phyloP scores from a whole-genome alignment of 192 early-diverging fungal species.

The Umbelopsis ramanniana region DNA sequence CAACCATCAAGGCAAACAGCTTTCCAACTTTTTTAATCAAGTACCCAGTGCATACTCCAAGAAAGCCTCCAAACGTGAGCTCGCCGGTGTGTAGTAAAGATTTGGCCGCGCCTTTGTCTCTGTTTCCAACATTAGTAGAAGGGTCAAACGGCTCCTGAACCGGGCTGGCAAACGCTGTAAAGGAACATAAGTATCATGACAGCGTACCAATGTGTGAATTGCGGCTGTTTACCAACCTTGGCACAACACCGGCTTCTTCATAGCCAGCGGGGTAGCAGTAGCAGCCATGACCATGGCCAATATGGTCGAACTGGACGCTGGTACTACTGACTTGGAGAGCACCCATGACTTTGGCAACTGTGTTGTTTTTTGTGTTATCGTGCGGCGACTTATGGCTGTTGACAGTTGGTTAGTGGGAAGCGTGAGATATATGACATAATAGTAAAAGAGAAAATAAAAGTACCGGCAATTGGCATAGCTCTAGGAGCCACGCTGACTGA shows the following conservation, averaged over 20 bases:
- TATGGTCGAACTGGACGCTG: background rate
- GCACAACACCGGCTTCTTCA: conserved; percentile 24
- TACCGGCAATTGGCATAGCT: background rate
- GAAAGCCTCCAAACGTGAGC: conserved; percentile 48
- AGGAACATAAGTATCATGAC: background rate
- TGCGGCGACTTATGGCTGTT: background rate
- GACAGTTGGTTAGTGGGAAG: no score
- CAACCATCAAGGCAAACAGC: conserved; percentile 47
- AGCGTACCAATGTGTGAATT: background rate
- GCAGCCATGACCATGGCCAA: background rate
- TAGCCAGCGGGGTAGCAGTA: background rate
- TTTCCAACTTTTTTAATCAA: conserved; percentile 56
- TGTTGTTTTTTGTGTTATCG: background rate
- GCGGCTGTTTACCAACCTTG: conserved; percentile 14
- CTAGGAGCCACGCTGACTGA: background rate
- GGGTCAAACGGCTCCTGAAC: background rate
- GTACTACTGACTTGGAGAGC: background rate
- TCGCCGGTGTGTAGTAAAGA: conserved; percentile 45
- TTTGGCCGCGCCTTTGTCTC: conserved; percentile 7
- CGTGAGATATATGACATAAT: background rate
- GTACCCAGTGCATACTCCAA: conserved; percentile 55
- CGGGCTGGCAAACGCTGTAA: conserved; percentile 1
- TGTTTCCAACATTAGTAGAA: background rate
- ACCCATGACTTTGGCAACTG: background rate
- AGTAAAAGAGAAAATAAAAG: background rate